A percentile compares a stretch with the other conserved stretches of the same genome.
Evolutionary conservation across 2,329 filamentous ascomycete species (phyloP).

Genomic region (Botrytis deweyae): DNA sequence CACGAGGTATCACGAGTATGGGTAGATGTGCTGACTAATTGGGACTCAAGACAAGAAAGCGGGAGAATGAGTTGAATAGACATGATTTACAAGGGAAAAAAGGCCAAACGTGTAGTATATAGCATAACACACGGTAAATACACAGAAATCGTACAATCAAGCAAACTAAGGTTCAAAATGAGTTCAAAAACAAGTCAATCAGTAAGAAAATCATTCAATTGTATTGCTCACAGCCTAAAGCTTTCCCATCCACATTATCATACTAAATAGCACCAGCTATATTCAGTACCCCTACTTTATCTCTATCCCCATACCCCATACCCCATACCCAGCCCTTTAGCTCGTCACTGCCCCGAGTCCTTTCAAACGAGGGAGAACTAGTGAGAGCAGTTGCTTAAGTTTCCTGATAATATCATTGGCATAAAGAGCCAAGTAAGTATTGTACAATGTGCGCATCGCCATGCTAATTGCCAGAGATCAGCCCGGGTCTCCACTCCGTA

Average conservation of each 20-base stretch:
- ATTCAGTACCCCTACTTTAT: not conserved
- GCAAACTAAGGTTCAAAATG: accelerated
- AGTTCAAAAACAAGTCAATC: not conserved
- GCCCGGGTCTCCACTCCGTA: not conserved
- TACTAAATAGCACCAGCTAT: not conserved
- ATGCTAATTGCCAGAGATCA: not conserved
- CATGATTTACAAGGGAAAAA: not conserved
- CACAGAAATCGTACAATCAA: no score
- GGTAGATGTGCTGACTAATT: not conserved
- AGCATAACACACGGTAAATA: not conserved
- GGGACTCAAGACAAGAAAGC: not conserved
- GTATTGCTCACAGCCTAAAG: not conserved
- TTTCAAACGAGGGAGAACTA: not conserved
- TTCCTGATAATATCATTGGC: not conserved
- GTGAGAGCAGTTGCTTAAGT: not conserved
- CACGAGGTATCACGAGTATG: not conserved
- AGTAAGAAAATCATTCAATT: not conserved
- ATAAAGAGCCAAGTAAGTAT: not conserved
- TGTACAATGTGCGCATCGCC: not conserved
- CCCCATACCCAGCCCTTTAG: not conserved
- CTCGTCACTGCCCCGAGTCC: not conserved
- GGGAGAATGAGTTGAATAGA: not conserved
- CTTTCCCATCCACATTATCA: not conserved
- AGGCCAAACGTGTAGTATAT: not conserved
- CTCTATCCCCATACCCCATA: not conserved